Percentiles rank a stretch among this genome's conserved stretches.
Evolutionary conservation across 2,329 filamentous ascomycete genomes (phyloP).

Genomic region (Trichoderma koningii): DNA sequence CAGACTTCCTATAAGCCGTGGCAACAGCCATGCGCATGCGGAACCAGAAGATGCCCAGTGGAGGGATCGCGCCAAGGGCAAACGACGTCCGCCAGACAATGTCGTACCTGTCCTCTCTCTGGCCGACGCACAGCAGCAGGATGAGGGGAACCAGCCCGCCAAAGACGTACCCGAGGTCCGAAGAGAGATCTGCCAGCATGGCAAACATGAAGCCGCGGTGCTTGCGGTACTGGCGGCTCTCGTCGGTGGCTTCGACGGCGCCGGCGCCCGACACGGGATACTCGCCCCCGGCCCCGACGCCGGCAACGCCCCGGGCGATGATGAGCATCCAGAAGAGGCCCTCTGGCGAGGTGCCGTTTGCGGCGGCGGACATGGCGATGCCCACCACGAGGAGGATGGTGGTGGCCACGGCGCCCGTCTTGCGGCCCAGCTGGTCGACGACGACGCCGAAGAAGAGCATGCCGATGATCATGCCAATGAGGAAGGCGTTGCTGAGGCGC

Average conservation of each 20-base stretch:
- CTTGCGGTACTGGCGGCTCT: slow-evolving; percentile 47
- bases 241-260: slow-evolving; percentile 57
- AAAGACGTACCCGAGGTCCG: slow-evolving; percentile 54
- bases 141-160: slow-evolving; percentile 53
- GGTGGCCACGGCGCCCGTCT: slow-evolving; percentile 50
- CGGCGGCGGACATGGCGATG: slow-evolving; percentile 49
- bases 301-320: slow-evolving; percentile 44
- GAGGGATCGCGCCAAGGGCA: slow-evolving; percentile 52
- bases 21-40: slow-evolving; percentile 55
- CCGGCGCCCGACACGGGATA: slow-evolving; percentile 55
- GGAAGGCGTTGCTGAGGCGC: slow-evolving; percentile 56
- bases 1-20: slow-evolving; percentile 50
- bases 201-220: slow-evolving; percentile 58
- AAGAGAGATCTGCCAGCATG: slow-evolving; percentile 55
- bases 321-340: slow-evolving; percentile 57
- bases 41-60: slow-evolving; percentile 55
- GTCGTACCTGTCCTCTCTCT: slow-evolving; percentile 44
- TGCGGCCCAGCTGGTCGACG: slow-evolving; percentile 53
- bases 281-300: slow-evolving; percentile 51
- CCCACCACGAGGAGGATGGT: slow-evolving; percentile 51
- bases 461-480: slow-evolving; percentile 58
- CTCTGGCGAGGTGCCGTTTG: slow-evolving; percentile 41
- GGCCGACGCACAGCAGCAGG: slow-evolving; percentile 51
- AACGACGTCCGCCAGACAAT: slow-evolving; percentile 56
- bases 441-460: slow-evolving; percentile 56